phyloP scores from a whole-genome alignment of 306 rosid species.

The Canavalia gladiata region DNA sequence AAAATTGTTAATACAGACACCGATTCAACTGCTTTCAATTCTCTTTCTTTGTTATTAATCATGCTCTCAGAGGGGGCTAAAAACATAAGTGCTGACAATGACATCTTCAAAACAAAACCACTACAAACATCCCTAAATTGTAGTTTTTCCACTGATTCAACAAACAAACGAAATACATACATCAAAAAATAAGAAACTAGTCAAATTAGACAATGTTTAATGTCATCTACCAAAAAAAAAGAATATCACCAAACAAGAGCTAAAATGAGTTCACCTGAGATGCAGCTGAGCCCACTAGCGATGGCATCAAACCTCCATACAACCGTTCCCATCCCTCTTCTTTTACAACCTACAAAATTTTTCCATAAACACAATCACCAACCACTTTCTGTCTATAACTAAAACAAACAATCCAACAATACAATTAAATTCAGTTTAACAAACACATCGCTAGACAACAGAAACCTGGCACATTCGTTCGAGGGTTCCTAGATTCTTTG shows the following conservation, averaged over 20 bases:
- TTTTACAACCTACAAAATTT: constrained; percentile 70
- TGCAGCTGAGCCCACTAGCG: constrained; percentile 85
- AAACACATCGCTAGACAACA: constrained; percentile 29
- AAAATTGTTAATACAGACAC: neutral
- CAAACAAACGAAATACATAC: constrained; percentile 17
- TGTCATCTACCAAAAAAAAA: neutral
- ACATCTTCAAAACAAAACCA: constrained; percentile 19
- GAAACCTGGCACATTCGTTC: constrained; percentile 77
- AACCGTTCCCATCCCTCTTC: constrained; percentile 93
- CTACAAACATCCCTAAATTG: neutral
- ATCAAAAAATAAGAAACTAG: neutral
- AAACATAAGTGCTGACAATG: neutral
- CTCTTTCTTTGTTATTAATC: neutral
- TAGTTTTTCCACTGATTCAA: constrained; percentile 17
- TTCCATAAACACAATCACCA: constrained; percentile 27
- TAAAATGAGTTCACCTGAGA: constrained; percentile 82
- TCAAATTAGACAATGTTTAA: neutral
- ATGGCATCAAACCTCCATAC: constrained; percentile 90
- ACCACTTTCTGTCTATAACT: constrained; percentile 11
- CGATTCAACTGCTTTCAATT: constrained; percentile 9
- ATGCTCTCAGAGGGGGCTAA: neutral
- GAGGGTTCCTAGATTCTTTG: constrained; percentile 67
- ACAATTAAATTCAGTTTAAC: constrained; percentile 9
- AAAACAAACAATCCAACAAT: neutral
- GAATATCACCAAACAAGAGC: constrained; percentile 5